Evolutionary conservation across 108 stramenopile genomes (phyloP).

Genomic region (Schizochytrium sp.): DNA sequence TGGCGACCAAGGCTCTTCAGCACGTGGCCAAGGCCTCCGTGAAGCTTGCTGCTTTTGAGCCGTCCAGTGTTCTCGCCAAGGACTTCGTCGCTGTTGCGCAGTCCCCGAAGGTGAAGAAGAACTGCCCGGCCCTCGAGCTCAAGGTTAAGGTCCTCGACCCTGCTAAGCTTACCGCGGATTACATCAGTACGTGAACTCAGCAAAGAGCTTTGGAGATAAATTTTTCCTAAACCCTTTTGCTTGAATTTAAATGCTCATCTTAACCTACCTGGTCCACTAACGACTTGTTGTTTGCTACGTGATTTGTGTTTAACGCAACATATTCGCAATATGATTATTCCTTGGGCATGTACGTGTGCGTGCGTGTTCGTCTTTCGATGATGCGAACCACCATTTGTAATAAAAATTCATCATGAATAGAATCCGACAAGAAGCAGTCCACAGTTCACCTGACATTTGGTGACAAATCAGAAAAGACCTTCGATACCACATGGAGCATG

Average conservation of each 20-base stretch:
- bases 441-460: constrained; percentile 1
- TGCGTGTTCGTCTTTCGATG: too few relatives aligned
- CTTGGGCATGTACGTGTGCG: too few relatives aligned
- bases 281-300: too few relatives aligned
- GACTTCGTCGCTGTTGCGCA: constrained; percentile 15
- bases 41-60: constrained; percentile 9
- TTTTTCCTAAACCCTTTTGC: too few relatives aligned
- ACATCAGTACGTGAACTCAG: not conserved
- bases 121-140: constrained; percentile 6
- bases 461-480: constrained; percentile 9
- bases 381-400: too few relatives aligned
- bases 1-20: constrained; percentile 20
- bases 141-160: not conserved
- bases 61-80: constrained; percentile 22
- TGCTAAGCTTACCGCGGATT: not conserved
- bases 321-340: too few relatives aligned
- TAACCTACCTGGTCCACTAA: too few relatives aligned
- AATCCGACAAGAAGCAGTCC: not conserved
- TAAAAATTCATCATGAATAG: not conserved
- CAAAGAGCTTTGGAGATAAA: too few relatives aligned
- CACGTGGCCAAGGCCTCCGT: not conserved
- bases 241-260: too few relatives aligned
- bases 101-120: constrained; percentile 27
- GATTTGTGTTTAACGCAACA: too few relatives aligned
- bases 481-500: not conserved